These are phyloP conservation scores for Candida ascalaphidarum DNA, from an alignment of 805 yeast species.

Conservation along the genomic window DNA sequence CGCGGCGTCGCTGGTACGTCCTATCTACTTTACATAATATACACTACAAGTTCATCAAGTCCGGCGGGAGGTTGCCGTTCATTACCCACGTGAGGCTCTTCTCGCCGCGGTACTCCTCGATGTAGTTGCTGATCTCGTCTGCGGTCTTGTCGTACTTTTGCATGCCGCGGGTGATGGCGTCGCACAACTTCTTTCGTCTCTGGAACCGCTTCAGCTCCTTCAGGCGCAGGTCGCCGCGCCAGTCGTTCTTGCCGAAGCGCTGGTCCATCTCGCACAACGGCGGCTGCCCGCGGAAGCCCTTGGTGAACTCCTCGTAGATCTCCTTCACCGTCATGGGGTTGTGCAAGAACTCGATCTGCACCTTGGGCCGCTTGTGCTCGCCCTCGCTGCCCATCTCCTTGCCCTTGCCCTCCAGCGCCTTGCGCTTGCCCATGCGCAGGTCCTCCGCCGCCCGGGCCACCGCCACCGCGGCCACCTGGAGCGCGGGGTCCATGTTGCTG, in stretches of 20 bases:
- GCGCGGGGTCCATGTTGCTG: too few relatives aligned
- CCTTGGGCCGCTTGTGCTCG: slow-evolving; percentile 26
- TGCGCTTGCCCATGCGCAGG: too few relatives aligned
- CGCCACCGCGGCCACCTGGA: too few relatives aligned
- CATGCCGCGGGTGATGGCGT: slow-evolving; percentile 34
- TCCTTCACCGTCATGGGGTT: slow-evolving; percentile 37
- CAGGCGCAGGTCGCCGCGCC: slow-evolving; percentile 39
- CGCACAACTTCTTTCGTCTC: slow-evolving; percentile 34
- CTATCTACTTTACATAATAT: too few relatives aligned
- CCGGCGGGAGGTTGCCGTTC: slow-evolving; percentile 36
- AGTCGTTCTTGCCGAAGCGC: slow-evolving; percentile 33
- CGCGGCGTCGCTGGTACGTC: neutral
- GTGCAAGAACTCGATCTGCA: slow-evolving; percentile 30
- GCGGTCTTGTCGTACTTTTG: slow-evolving; percentile 29
- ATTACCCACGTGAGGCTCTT: slow-evolving; percentile 38
- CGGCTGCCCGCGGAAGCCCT: slow-evolving; percentile 36
- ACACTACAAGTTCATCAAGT: slow-evolving; percentile 12
- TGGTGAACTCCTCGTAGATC: slow-evolving; percentile 36
- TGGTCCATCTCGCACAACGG: slow-evolving; percentile 35
- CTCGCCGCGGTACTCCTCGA: slow-evolving; percentile 35
- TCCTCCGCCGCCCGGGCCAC: too few relatives aligned
- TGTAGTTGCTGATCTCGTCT: slow-evolving; percentile 31
- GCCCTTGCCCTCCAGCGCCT: too few relatives aligned
- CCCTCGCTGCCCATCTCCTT: too few relatives aligned
- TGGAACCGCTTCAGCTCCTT: slow-evolving; percentile 36